Evolutionary conservation across 768 basidiomycete genomes (phyloP).

Genomic region (Amanita subjunquillea): DNA sequence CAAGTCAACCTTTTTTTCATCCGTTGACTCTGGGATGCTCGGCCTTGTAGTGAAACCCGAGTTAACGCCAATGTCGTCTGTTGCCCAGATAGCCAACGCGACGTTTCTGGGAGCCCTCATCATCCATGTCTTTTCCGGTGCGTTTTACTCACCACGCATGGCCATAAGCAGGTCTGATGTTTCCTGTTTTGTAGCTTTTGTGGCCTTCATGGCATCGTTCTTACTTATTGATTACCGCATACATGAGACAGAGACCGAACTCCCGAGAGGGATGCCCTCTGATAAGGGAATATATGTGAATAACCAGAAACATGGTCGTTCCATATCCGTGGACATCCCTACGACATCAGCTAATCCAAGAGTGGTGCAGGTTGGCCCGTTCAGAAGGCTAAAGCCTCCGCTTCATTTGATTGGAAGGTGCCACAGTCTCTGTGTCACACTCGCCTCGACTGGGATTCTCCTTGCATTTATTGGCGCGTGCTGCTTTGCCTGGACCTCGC

Average conservation of each 20-base stretch:
- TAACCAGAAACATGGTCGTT: background rate
- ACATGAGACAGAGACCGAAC: conserved; percentile 1
- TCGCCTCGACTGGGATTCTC: background rate
- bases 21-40: conserved; percentile 1
- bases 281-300: background rate
- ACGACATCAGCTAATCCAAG: background rate
- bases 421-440: conserved; percentile 1
- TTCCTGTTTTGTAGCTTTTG: background rate
- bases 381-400: background rate
- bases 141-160: background rate
- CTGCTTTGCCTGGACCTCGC: background rate
- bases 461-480: conserved; percentile 1
- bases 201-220: conserved; percentile 2
- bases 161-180: background rate
- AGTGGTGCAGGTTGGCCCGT: conserved; percentile 1
- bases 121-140: conserved; percentile 3
- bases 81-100: background rate
- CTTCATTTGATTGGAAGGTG: conserved; percentile 1
- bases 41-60: background rate
- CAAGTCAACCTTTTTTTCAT: background rate
- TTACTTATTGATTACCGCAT: conserved; percentile 4
- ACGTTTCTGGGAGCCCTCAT: conserved; percentile 1
- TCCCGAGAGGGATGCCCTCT: background rate
- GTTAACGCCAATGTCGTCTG: background rate
- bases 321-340: background rate